Evolutionary conservation across 2,329 filamentous ascomycete genomes (phyloP), one percentile per base, ranked within the genome.

Genomic region (Pseudogymnoascus sp.): DNA sequence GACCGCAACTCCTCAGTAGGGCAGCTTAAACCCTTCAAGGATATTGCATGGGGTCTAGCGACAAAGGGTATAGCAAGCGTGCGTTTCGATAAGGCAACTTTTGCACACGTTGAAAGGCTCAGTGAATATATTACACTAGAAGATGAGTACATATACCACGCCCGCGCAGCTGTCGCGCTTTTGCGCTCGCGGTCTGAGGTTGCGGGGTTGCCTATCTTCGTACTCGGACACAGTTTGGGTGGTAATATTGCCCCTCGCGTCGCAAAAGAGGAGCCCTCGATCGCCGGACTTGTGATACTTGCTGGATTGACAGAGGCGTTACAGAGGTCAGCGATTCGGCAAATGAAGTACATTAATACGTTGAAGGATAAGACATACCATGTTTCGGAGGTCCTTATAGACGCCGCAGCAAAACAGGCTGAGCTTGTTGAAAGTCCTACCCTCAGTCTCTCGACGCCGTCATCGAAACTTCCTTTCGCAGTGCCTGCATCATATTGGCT

Each of bases 401-500:
- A 29, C 7, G 47, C 23, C 14, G 4, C 14, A 2, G 12, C 14
- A 8, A 31, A 54, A 10, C 23, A 54, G 11, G 47, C 47, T 16
- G 14, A 29, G 47, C 47, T 54, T 16, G 47, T 54, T 29, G 47
- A 54, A 31, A 54, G 47, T 31, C 26, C 47, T 11, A 4, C 3
- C 26, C 47, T 54, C 8, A 31, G 23, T 11, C n/a, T 18, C 47
- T 54, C 47, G n/a, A 54, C 47, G 23, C 47, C 47, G 10, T 11
- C 47, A 11, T 29, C 7, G 5, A 29, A 54, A 54, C 47, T 54
- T 16, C 47, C 47, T 31, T 54, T 54, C 31, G 14, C 14, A 7
- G 26, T 54, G 26, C 47, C 47, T 54, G 47, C 47, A 31, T 54
- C 47, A 5, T 54, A 54, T 54, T 54, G 47, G 47, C 47, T 54